Evolutionary conservation across 2,329 filamentous ascomycete species (phyloP), one percentile per base, ranked within the genome.

Genomic region (Talaromyces sp.): DNA sequence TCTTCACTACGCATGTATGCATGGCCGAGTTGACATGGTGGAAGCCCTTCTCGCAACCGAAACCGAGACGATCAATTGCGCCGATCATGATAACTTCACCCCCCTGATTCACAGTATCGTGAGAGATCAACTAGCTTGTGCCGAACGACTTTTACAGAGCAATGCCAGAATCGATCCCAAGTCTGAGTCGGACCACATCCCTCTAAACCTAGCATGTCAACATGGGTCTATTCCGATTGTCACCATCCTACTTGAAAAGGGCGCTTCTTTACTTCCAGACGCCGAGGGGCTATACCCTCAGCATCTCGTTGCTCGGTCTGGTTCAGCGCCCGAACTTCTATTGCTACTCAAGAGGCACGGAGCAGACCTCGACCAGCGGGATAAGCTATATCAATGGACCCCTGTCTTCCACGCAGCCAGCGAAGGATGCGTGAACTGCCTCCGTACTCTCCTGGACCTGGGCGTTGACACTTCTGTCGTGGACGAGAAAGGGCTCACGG

Each of bases 301-400:
- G 72, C 95, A 99, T 76, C 84, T 98, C 35, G 93, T 98, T 21
- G 93, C 95, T 26, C 85, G 95, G 59, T 95, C 93, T 31, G 91
- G 91, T 2, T 88, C 93, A 70, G 89, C 87, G 0, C 89, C 92
- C 1, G 83, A 90, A 58, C 83, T 97, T 29, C 81, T 98, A 11
- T 78, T 93, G 14, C 81, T 97, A 43, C 81, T 99, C 13, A 89
- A 92, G 72, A 82, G 89, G 56, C 93, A 95, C 69, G 93, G 93
- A 1, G 93, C 92, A 24, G 88, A 99, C 71, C 82, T 99, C 50
- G 86, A 99, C 69, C 93, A 98, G 73, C 82, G 91, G 32, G 95
- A 99, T 75, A 98, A 96, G 76, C 82, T 99, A 17, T 98, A 98
- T 68, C 91, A 93, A 63, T 99, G 95, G 95, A 98, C 95, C 2